A percentile compares a stretch with the other conserved stretches of the same genome.
Conservation (phyloP, 2,329 filamentous ascomycete species). For the Fusarium fracticaudum region DNA sequence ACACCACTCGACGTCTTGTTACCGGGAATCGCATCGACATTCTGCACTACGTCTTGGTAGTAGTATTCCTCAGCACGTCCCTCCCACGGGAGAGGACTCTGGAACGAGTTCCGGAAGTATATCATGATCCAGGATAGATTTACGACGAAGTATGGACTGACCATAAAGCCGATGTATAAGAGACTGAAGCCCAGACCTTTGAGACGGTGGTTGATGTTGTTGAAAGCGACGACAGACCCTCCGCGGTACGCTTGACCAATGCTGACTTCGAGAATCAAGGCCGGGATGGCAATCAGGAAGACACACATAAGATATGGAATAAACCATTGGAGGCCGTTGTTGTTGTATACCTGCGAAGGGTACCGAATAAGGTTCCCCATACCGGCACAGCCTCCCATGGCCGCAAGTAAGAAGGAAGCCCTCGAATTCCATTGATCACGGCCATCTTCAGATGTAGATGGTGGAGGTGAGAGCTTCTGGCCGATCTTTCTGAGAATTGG, state of each 20-base stretch:
- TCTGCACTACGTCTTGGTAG: constrained; percentile 58
- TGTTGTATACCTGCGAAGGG: constrained; percentile 68
- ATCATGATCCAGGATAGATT: constrained; percentile 68
- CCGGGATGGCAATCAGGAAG: constrained; percentile 65
- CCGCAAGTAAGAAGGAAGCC: constrained; percentile 64
- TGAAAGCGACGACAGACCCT: constrained; percentile 64
- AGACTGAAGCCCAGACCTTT: constrained; percentile 64
- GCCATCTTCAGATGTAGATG: constrained; percentile 51
- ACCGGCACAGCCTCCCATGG: constrained; percentile 67
- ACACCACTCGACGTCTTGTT: constrained; percentile 52
- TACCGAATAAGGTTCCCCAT: constrained; percentile 68
- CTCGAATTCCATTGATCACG: constrained; percentile 66
- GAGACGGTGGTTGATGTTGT: constrained; percentile 61
- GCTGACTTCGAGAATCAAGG: constrained; percentile 68
- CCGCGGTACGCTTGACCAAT: constrained; percentile 74
- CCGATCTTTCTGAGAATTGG: constrained; percentile 45
- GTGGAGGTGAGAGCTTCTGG: constrained; percentile 49
- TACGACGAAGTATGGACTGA: constrained; percentile 66
- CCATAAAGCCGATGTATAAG: constrained; percentile 62
- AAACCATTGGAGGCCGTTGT: constrained; percentile 69
- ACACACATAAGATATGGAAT: constrained; percentile 66
- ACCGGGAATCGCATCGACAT: constrained; percentile 54
- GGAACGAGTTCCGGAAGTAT: constrained; percentile 66
- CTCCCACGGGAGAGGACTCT: constrained; percentile 64
- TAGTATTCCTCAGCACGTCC: constrained; percentile 63